Percentiles rank a stretch among this genome's conserved stretches.
Evolutionary conservation across 192 early-diverging fungal genomes (phyloP).

Genomic region (Umbelopsis vinacea): DNA sequence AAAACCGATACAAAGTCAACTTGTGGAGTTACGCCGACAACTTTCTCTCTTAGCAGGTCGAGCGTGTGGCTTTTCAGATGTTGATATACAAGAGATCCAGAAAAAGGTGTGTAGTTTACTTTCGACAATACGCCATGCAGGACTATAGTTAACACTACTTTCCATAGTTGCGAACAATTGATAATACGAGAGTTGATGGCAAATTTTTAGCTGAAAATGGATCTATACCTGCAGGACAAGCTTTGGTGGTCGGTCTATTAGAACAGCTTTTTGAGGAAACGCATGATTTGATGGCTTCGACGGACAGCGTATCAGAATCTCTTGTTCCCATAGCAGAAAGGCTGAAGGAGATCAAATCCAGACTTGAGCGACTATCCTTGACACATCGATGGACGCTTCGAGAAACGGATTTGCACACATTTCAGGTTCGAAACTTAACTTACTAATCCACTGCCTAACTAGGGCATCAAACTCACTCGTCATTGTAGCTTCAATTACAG

Average conservation of each 20-base stretch:
- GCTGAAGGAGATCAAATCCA: conserved; percentile 71
- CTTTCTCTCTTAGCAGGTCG: conserved; percentile 49
- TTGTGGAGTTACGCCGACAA: conserved; percentile 71
- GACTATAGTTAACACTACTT: neutral
- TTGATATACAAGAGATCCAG: conserved; percentile 62
- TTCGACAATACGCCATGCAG: neutral
- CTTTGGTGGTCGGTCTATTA: conserved; percentile 78
- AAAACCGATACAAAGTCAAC: conserved; percentile 69
- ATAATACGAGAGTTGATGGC: conserved; percentile 77
- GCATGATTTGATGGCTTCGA: conserved; percentile 63
- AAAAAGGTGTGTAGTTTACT: conserved; percentile 50
- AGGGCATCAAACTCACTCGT: neutral
- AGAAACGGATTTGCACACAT: conserved; percentile 79
- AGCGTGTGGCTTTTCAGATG: conserved; percentile 31
- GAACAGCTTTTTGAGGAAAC: conserved; percentile 82
- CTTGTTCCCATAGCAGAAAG: conserved; percentile 37
- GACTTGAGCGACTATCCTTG: conserved; percentile 76
- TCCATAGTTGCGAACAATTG: conserved; percentile 67
- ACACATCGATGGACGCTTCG: conserved; percentile 80
- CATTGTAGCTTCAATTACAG: conserved; percentile 65
- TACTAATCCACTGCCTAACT: neutral
- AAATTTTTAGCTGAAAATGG: conserved; percentile 76
- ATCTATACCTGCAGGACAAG: conserved; percentile 77
- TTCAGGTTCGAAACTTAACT: conserved; percentile 46
- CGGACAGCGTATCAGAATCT: conserved; percentile 37